phyloP scores from a whole-genome alignment of 208 protist species.

The Acanthamoeba divionensis region DNA sequence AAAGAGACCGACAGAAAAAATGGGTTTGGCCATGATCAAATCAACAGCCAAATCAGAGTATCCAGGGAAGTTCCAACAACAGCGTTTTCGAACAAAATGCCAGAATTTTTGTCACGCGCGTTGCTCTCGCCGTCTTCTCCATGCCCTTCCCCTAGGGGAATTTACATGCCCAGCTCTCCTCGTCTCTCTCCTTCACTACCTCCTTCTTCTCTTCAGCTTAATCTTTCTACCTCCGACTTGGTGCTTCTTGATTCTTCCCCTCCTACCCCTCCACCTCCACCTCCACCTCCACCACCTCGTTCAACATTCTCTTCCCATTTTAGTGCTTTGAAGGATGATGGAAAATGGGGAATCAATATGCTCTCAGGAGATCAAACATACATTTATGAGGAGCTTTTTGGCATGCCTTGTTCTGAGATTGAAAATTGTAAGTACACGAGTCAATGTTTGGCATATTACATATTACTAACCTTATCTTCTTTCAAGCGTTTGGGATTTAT shows the following conservation, averaged over 20 bases:
- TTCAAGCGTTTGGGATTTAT: not conserved
- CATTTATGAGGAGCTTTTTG: not conserved
- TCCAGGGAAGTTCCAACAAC: too few relatives aligned
- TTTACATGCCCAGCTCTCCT: not conserved
- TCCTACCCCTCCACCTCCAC: not conserved
- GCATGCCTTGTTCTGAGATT: not conserved
- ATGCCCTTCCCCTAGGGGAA: not conserved
- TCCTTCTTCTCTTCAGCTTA: not conserved
- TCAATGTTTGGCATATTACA: not conserved
- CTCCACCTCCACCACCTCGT: not conserved
- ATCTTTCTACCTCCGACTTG: not conserved
- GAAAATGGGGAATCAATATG: slow-evolving; percentile 19
- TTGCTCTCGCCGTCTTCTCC: not conserved
- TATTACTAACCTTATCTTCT: not conserved
- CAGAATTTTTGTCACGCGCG: not conserved
- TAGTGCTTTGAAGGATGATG: not conserved
- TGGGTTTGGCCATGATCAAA: not conserved
- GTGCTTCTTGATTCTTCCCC: not conserved
- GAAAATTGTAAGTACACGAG: not conserved
- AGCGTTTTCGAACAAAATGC: too few relatives aligned
- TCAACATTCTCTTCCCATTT: not conserved
- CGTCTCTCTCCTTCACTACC: too few relatives aligned
- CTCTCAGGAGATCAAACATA: not conserved
- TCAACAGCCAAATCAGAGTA: not conserved
- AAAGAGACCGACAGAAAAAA: not conserved